phyloP scores from a whole-genome alignment of 768 basidiomycete species.

The Hirschioporus abietinus region DNA sequence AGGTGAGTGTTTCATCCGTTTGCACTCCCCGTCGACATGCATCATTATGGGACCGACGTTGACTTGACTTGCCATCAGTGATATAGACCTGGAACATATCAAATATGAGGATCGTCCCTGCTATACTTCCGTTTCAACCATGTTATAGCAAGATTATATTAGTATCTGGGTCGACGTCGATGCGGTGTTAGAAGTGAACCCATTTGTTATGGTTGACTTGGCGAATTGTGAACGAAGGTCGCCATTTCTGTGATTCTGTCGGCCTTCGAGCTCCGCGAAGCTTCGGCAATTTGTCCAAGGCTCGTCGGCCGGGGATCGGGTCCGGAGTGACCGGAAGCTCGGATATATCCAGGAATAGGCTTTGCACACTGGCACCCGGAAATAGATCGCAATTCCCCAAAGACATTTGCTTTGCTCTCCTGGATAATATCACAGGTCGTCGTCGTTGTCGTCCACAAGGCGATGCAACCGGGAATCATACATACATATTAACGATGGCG shows the following conservation, averaged over 20 bases:
- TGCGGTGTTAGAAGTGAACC: background rate
- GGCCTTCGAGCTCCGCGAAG: background rate
- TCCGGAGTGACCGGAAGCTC: background rate
- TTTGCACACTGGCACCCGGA: background rate
- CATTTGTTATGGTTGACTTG: too few relatives aligned
- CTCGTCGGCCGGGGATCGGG: background rate
- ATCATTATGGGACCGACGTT: too few relatives aligned
- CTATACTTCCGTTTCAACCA: background rate
- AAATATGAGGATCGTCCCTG: background rate
- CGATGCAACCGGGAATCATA: too few relatives aligned
- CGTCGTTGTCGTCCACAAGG: background rate
- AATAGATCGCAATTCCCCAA: background rate
- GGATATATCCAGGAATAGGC: too few relatives aligned
- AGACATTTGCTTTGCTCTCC: too few relatives aligned
- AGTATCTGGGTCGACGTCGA: background rate
- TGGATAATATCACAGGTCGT: too few relatives aligned
- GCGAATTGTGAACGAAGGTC: background rate
- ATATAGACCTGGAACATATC: background rate
- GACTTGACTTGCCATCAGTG: too few relatives aligned
- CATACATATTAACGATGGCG: too few relatives aligned
- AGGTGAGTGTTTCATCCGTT: too few relatives aligned
- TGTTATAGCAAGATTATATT: background rate
- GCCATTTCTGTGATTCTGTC: background rate
- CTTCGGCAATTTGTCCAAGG: background rate
- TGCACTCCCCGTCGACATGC: too few relatives aligned